Evolutionary conservation across 768 basidiomycete species (phyloP).

Genomic region (Auricularia sp.): DNA sequence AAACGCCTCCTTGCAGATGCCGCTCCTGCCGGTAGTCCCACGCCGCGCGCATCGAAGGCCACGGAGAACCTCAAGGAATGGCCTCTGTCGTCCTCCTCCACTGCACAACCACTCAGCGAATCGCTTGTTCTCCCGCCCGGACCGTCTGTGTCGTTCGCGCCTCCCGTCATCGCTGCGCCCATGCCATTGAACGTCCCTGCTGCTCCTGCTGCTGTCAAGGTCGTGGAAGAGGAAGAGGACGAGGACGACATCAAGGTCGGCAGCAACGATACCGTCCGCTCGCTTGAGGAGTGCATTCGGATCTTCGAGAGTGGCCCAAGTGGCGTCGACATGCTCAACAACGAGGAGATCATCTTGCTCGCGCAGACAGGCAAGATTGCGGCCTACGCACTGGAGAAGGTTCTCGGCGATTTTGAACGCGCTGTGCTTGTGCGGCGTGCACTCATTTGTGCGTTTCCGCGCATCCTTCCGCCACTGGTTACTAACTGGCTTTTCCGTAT

Average conservation of each 20-base stretch:
- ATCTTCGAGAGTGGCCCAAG: slow-evolving; percentile 69
- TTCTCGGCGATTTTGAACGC: slow-evolving; percentile 76
- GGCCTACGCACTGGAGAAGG: slow-evolving; percentile 92
- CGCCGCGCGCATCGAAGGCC: slow-evolving; percentile 2
- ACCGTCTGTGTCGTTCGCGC: not conserved
- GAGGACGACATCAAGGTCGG: slow-evolving; percentile 9
- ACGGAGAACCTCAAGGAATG: slow-evolving; percentile 7
- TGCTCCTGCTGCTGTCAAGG: not conserved
- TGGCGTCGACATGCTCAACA: slow-evolving; percentile 58
- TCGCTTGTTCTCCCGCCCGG: not conserved
- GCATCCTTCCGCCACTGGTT: not conserved
- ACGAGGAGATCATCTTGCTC: slow-evolving; percentile 87
- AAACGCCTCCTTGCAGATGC: not conserved
- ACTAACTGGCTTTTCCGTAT: slow-evolving; percentile 7
- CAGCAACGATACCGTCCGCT: slow-evolving; percentile 27
- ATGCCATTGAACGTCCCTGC: not conserved
- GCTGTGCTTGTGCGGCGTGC: slow-evolving; percentile 82
- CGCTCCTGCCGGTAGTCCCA: not conserved
- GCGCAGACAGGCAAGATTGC: slow-evolving; percentile 88
- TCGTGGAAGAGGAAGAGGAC: slow-evolving; percentile 10
- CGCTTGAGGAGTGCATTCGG: slow-evolving; percentile 68
- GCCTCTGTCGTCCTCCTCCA: slow-evolving; percentile 5
- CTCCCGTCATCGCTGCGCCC: not conserved
- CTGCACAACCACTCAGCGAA: not conserved
- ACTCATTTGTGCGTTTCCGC: slow-evolving; percentile 65